Base-by-base conservation (phyloP, 352 stramenopile species). In the Globisporangium solare region DNA sequence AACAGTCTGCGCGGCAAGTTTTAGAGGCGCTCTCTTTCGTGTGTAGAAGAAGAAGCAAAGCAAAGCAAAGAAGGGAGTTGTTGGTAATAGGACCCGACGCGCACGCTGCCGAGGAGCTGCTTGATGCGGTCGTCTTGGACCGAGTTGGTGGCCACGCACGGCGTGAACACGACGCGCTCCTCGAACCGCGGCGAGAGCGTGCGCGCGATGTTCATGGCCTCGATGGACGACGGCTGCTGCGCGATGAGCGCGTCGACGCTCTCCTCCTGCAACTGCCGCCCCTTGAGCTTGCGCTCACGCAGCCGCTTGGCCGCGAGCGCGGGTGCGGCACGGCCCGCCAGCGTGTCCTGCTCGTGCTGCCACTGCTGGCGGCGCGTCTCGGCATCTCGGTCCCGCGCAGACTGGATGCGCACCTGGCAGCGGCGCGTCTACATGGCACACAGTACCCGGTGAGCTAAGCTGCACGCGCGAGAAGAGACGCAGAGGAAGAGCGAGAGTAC, bases 161-260 rank as follows among this genome's bases (percentile, higher is more conserved):
- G 78, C 17, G 63, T 48, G 48, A 85, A 91, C 22, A 61, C 43
- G n/a, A 89, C 68, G 14, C 47, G 64, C 65, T 93, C 76, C 53
- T 82, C 66, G 46, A 89, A 90, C 0, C 77, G 75, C 24, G 82
- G 79, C 17, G 82, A 92, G 18, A 92, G 56, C 82, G 89, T 87
- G 8, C 82, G 72, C 7, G 77, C 82, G 46, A 92, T 86, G 54
- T 92, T 90, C 79, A 90, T 92, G 1, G 82, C 79, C 43, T 84
- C 76, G 35, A 92, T 77, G 1, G 76, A 89, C 35, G 79, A 92
- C 24, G 77, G 65, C 60, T 92, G 82, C 58, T 92, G 79, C 5
- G 75, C 67, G 41, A 90, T 79, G 20, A 90, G 63, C 17, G 76
- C 43, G 20, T 91, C 71, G 18, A 91, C 62, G 42, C 83, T 71